These are phyloP conservation scores for Dalechampia spathulata DNA, from an alignment of 441 rosid species.

Conservation along the genomic window DNA sequence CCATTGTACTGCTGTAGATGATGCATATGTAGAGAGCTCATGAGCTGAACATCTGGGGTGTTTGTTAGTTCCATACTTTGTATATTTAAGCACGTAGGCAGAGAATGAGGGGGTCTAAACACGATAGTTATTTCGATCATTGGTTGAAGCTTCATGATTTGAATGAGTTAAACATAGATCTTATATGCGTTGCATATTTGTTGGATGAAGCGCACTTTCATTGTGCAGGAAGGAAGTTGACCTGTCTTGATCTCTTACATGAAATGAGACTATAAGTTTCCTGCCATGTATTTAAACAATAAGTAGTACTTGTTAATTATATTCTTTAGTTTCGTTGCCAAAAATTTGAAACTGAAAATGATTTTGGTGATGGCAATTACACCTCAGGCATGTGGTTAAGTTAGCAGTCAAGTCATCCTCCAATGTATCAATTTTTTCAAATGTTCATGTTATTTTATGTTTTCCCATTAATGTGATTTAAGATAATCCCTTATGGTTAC, in stretches of 20 bases:
- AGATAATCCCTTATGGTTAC: too few species aligned
- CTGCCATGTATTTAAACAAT: background rate
- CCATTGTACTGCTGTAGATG: background rate
- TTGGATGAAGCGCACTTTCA: too few species aligned
- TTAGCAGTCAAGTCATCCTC: constrained; percentile 1
- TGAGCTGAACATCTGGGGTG: background rate
- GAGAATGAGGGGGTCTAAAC: background rate
- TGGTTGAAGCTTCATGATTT: background rate
- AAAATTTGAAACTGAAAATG: background rate
- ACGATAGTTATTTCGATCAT: background rate
- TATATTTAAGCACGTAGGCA: background rate
- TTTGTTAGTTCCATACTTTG: background rate
- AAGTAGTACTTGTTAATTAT: background rate
- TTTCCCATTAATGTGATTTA: background rate
- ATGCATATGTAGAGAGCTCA: background rate
- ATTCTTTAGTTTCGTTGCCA: background rate
- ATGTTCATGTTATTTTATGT: background rate
- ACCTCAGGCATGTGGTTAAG: background rate
- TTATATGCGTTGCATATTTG: too few species aligned
- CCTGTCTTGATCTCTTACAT: background rate
- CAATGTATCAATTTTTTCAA: background rate
- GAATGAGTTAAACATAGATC: background rate
- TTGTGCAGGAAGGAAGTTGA: background rate
- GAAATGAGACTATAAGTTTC: background rate
- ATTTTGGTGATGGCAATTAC: background rate